phyloP scores from a whole-genome alignment of 306 rosid species.

The Aeschynomene evenia region DNA sequence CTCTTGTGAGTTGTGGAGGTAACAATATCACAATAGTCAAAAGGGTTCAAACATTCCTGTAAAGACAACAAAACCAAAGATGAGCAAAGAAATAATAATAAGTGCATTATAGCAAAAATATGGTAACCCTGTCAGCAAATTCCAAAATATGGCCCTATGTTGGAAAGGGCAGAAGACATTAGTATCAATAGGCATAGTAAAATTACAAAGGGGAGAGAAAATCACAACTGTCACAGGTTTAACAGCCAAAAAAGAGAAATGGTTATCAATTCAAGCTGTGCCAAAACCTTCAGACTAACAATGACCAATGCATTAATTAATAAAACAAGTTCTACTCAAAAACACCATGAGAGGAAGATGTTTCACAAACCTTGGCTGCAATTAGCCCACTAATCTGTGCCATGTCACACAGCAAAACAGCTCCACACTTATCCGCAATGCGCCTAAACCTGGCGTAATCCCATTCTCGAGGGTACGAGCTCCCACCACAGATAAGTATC shows the following conservation, averaged over 20 bases:
- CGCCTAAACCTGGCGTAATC: conserved; percentile 88
- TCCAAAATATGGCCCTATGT: neutral
- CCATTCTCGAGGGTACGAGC: conserved; percentile 93
- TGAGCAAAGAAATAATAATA: neutral
- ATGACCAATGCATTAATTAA: neutral
- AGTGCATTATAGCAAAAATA: neutral
- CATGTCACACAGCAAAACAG: conserved; percentile 88
- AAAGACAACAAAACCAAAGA: conserved; percentile 15
- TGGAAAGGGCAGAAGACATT: neutral
- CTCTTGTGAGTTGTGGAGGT: conserved; percentile 98
- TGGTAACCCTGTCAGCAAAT: neutral
- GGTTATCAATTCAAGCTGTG: neutral
- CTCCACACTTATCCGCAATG: conserved; percentile 88
- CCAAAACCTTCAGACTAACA: conserved; percentile 4
- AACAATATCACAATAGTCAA: conserved; percentile 90
- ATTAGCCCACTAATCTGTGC: conserved; percentile 91
- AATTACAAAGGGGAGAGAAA: neutral
- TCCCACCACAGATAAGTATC: conserved; percentile 93
- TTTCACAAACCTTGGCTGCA: conserved; percentile 78
- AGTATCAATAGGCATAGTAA: neutral
- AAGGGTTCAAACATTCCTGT: conserved; percentile 88
- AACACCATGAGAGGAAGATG: neutral
- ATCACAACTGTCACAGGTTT: neutral
- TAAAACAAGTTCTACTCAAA: neutral
- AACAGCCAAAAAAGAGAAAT: neutral